Base-by-base conservation (phyloP, 768 basidiomycete species). In the Polyporus arcularius region DNA sequence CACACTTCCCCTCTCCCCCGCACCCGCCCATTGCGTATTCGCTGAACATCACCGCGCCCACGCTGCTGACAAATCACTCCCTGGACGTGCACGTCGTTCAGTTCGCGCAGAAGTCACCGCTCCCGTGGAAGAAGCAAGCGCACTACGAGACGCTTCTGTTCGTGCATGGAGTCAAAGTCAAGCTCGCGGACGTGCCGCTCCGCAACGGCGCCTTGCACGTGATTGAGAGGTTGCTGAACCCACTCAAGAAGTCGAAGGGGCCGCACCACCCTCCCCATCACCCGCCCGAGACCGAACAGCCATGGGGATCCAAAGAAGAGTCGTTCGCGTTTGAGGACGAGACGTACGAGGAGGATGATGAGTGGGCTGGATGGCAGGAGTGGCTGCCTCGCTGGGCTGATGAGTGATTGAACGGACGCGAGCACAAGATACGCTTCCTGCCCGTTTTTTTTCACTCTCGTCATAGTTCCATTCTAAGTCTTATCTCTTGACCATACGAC, bases 121-220 rank as follows among this genome's bases (percentile, higher is more conserved):
- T 77, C 31, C 80, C 78, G 11, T 64, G 28, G 71, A 75, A 38
- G 72, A 72, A 18, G 63, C 73, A 31, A 67, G 67, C 28, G 49
- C 58, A 62, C 4, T 73, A 73, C 43, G 62, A 74, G 46, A 83
- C 80, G 9, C 73, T 71, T 55, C 62, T 82, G 39, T 70, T 68
- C 45, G 80, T 78, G 48, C 79, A 83, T 46, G 74, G 76, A 14
- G 72, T 70, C 12, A 54, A 53, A 4, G 80, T 81, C 31, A 62
- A 66, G 28, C 61, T 77, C 8, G 70, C 76, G 35, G 86, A 88
- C 65, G 70, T 83, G 18, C 79, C 81, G 4, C 77, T 79, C 9
- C 71, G 82, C 32, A 87, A 88, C 65, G 87, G 85, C 35, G 87
- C 81, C 26, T 70, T 83, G 35, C 86, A 88, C 67, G 74, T 80